These are phyloP conservation scores for Grigorovia transvaalensis DNA, from an alignment of 805 yeast species.

Conservation along the genomic window DNA sequence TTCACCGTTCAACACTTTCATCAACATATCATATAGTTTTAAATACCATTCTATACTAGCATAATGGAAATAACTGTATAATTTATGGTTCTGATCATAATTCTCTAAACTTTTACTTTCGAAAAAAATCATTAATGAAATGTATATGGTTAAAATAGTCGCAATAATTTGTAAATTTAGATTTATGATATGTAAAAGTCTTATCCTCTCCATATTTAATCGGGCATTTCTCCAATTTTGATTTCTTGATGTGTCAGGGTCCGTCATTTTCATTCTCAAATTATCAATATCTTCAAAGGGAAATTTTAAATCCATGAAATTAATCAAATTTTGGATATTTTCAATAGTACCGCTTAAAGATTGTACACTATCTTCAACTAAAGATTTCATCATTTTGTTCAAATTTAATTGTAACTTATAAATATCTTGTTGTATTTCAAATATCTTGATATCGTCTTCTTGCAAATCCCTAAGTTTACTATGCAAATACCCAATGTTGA, in stretches of 20 bases:
- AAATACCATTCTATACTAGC: slow-evolving; percentile 4
- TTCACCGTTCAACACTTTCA: slow-evolving; percentile 1
- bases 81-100: slow-evolving; percentile 2
- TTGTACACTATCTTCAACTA: neutral
- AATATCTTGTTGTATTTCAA: slow-evolving; percentile 7
- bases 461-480: neutral
- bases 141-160: slow-evolving; percentile 7
- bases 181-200: slow-evolving; percentile 6
- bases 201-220: slow-evolving; percentile 3
- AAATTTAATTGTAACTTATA: slow-evolving; percentile 10
- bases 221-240: slow-evolving; percentile 6
- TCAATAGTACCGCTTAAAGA: slow-evolving; percentile 5
- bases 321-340: slow-evolving; percentile 4
- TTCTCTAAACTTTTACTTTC: slow-evolving; percentile 6
- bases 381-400: slow-evolving; percentile 5
- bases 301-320: slow-evolving; percentile 7
- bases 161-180: slow-evolving; percentile 9
- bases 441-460: slow-evolving; percentile 4
- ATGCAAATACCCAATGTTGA: neutral
- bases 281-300: slow-evolving; percentile 4
- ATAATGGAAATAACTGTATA: slow-evolving; percentile 5
- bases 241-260: neutral
- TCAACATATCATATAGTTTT: slow-evolving; percentile 3
- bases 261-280: no score
- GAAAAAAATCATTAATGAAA: slow-evolving; percentile 7